Evolutionary conservation across 1,284 basidiomycete species (phyloP).

Genomic region (Taiwanofungus camphoratus): DNA sequence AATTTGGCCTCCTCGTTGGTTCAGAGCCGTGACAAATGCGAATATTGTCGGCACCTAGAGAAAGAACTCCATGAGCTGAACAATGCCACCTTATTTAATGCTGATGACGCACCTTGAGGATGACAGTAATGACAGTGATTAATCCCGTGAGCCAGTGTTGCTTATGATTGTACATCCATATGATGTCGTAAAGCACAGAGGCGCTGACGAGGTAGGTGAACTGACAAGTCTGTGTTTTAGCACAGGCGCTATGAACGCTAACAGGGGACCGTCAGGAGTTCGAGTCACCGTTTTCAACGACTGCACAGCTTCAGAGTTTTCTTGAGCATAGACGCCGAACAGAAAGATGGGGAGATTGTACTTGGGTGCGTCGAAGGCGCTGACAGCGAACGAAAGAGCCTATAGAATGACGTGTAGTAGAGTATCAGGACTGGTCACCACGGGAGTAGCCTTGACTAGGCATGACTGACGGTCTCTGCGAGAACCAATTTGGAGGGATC

Average conservation of each 20-base stretch:
- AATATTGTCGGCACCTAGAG: conserved; percentile 50
- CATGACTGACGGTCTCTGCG: conserved; percentile 48
- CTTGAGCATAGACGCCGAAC: conserved; percentile 67
- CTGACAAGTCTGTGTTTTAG: conserved; percentile 29
- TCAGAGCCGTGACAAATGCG: conserved; percentile 48
- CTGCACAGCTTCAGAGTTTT: conserved; percentile 55
- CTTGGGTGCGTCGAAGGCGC: conserved; percentile 51
- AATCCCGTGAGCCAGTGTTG: conserved; percentile 53
- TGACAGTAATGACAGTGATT: conserved; percentile 50
- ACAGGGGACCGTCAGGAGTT: background rate
- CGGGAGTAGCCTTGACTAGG: too few relatives aligned
- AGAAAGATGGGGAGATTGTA: conserved; percentile 75
- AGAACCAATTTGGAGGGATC: conserved; percentile 66
- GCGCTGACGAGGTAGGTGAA: conserved; percentile 57
- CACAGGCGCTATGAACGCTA: background rate
- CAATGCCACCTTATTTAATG: too few relatives aligned
- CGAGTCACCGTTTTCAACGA: conserved; percentile 55
- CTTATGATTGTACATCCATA: conserved; percentile 58
- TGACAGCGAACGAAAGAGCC: conserved; percentile 54
- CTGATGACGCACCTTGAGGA: conserved; percentile 54
- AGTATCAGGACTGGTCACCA: too few relatives aligned
- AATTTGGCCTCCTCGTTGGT: conserved; percentile 60
- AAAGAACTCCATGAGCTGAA: background rate
- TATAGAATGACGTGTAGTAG: conserved; percentile 14
- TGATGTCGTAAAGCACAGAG: conserved; percentile 61